Evolutionary conservation across 306 rosid species (phyloP), one percentile per base, ranked within the genome.

Genomic region (Vachellia collinsii): DNA sequence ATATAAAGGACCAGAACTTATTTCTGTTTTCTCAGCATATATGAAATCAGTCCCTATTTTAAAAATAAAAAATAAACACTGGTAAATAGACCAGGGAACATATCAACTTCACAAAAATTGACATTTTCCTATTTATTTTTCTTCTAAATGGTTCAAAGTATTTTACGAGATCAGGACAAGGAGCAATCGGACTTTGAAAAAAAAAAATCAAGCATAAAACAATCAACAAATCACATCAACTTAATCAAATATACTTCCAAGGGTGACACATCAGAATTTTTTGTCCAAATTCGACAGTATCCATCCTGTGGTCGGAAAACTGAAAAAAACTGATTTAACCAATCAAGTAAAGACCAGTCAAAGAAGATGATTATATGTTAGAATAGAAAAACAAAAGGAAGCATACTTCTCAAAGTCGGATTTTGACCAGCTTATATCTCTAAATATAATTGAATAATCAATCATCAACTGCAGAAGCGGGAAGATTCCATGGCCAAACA

Each of bases 191-290:
- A 75, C 80, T 73, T 23, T 5, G 72, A 20, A 56, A 20, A 80
- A 56, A 20, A 80, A 88, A 81, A 86, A 81, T 86, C 87, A 92
- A 83, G 77, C 76, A 84, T 69, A 61, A 81, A 86, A 84, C 89
- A 87, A 84, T 72, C 75, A 85, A 75, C 72, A 36, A 84, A 88
- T 90, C 92, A 89, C 92, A 88, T 93, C 97, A 90, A 81, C 84
- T 86, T 82, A 79, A 86, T 85, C 81, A 78, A 44, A 77, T 83
- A 82, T 81, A 90, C 80, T 77, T 41, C 67, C 17, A 41, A 50
- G 80, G 85, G 74, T 74, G 79, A 80, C 87, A 76, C 81, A 83
- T 87, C 80, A 71, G 83, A 81, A 86, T 85, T 81, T 81, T 44
- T n/a, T 58, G 76, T 81, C 81, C 42, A 72, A 11, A 74, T 50